Evolutionary conservation across 306 rosid species (phyloP), one percentile per base, ranked within the genome.

Genomic region (Acacia melanoxylon): DNA sequence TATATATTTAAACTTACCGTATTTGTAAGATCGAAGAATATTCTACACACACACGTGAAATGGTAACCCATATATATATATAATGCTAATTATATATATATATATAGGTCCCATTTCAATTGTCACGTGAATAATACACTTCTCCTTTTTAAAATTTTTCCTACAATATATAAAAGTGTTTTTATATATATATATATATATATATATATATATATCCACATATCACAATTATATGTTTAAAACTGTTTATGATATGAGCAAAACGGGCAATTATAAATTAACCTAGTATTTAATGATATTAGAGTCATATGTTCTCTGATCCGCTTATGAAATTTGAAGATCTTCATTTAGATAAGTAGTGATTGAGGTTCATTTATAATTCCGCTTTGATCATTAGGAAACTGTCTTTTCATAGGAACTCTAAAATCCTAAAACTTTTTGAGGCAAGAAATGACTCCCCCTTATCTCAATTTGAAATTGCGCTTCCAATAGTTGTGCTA

Each of bases 391-490:
- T 56, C 31, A 29, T 42, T 61, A 25, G 78, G 72, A 46, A 69
- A 22, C 74, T 52, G 14, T 62, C 68, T 70, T 82, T 77, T 77
- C 71, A 20, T 71, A 27, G 10, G 44, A 76, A 58, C 24, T 71
- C 59, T 42, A 11, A 62, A 24, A 61, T 74, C 40, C 37, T 11
- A 0, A 61, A 68, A 45, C 77, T 68, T 84, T 84, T 76, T 33
- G 63, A 56, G 72, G 72, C 41, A 66, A 31, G 71, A 83, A 72
- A 77, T 25, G 68, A 81, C 33, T 76, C 9, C 25, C 68, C 17
- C 62, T 49, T 63, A 49, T 65, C 82, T 49, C 59, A 71, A 67
- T 24, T 83, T 66, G 73, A 40, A 66, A 22, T 40, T 31, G 35
- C n/a, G 44, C 70, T 56, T n/a, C 24, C 59, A 12, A 35, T 52